Base-by-base conservation (phyloP, 805 yeast species). In the Lipomyces yamanashiensis region DNA sequence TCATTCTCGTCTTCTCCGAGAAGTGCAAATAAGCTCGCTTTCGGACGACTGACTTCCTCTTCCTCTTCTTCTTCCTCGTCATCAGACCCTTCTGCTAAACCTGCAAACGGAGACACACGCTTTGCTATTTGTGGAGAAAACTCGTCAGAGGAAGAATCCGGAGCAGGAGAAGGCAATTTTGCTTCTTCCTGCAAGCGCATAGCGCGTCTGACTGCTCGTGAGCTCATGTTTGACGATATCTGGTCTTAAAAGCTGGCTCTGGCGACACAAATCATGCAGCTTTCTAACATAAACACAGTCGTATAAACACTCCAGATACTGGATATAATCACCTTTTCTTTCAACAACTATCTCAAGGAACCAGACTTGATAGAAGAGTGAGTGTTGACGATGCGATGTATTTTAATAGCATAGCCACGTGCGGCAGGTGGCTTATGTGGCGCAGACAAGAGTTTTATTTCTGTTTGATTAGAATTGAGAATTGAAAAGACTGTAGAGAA, bases 181-280 rank as follows among this genome's bases (percentile, higher is more conserved):
- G 40, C 40, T 13, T 54, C 67, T 50, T 64, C 58, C 8, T 43
- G 47, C 48, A 41, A 23, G 7, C 67, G 66, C 45, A 64, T 51
- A 17, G 68, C 68, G 7, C 68, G 58, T 10, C 68, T 54, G 19
- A 64, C 63, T 13, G 68, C 68, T n/a, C 68, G 57, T 7, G 68
- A 64, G 39, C 67, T 63, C 67, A 63, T 63, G 9, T n/a, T 57
- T n/a, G 28, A 28, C 28, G 28, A 28, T 28, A 5, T 5, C 28
- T 28, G 28, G 28, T 28, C 28, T 5, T 28, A 5, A 5, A 28
- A 28, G 28, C 28, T 28, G 28, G 2, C 2, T 28, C 28, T 28
- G 28, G 28, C 28, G 2, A 5, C 28, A 28, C 28, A 28, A 28
- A 5, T 28, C 28, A 28, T 5, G 2, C 28, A 28, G 5, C 28